Conservation (phyloP, 345 rosid species). For the Brassica nigra region DNA sequence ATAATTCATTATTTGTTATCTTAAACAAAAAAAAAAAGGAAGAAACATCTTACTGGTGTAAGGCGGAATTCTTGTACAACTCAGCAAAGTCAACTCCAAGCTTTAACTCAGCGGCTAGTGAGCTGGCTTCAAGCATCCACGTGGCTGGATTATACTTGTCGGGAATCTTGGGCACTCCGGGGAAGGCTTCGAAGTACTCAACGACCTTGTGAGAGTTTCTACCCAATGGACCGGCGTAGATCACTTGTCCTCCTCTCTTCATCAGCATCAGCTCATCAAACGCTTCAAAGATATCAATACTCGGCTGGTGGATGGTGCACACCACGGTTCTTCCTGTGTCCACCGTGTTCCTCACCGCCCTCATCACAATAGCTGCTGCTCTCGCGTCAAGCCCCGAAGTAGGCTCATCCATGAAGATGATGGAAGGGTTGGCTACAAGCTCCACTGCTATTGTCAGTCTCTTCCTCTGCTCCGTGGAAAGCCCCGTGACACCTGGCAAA, state of each 20-base stretch:
- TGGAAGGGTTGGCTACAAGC: constrained; percentile 20
- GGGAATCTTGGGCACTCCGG: constrained; percentile 67
- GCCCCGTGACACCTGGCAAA: constrained; percentile 67
- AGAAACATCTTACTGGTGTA: constrained; percentile 51
- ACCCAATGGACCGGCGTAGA: constrained; percentile 68
- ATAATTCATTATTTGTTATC: not conserved
- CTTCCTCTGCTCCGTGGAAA: constrained; percentile 84
- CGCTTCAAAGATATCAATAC: constrained; percentile 67
- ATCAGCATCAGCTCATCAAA: constrained; percentile 76
- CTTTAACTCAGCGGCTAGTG: constrained; percentile 63
- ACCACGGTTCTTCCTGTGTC: constrained; percentile 16
- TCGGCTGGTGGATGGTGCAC: constrained; percentile 15
- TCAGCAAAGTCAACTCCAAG: constrained; percentile 75
- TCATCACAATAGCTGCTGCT: constrained; percentile 89
- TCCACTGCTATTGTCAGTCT: constrained; percentile 44
- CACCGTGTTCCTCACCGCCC: constrained; percentile 32
- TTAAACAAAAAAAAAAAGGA: not conserved
- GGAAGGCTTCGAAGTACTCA: constrained; percentile 71
- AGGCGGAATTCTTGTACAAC: constrained; percentile 54
- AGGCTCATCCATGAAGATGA: constrained; percentile 50
- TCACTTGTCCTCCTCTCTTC: constrained; percentile 90
- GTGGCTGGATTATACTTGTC: constrained; percentile 79
- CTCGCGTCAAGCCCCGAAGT: constrained; percentile 86
- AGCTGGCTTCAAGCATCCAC: constrained; percentile 90
- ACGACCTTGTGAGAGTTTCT: constrained; percentile 61